phyloP scores from a whole-genome alignment of 139 green algal species.

The Pedinophyceae sp. region DNA sequence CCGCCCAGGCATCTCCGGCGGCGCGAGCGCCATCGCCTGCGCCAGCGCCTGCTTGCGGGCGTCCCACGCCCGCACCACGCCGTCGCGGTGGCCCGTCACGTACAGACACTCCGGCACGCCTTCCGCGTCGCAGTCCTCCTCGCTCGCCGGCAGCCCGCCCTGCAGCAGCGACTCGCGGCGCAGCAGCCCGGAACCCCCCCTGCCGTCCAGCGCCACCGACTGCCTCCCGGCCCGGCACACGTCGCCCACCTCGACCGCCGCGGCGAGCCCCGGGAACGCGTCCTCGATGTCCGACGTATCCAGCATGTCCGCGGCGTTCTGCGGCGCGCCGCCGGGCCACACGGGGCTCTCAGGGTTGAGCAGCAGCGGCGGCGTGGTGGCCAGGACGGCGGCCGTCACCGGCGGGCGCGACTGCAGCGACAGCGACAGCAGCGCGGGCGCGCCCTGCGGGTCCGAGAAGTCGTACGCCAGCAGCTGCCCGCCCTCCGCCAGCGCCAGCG shows the following conservation, averaged over 20 bases:
- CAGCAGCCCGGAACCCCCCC: too few species aligned
- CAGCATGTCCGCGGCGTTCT: too few species aligned
- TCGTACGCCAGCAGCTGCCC: not conserved
- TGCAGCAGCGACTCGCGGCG: not conserved
- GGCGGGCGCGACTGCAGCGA: not conserved
- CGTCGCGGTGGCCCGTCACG: not conserved
- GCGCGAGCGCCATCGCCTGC: not conserved
- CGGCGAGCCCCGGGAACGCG: too few species aligned
- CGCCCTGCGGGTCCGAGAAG: too few species aligned
- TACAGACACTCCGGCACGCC: not conserved
- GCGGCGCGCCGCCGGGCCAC: too few species aligned
- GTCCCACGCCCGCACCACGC: not conserved
- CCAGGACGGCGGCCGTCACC: not conserved
- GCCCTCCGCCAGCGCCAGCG: not conserved
- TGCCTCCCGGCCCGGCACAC: too few species aligned
- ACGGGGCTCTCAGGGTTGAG: not conserved
- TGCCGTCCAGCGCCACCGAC: too few species aligned
- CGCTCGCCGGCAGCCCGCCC: too few species aligned
- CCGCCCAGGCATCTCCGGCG: too few species aligned
- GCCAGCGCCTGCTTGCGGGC: not conserved
- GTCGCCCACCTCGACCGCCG: too few species aligned
- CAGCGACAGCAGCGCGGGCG: not conserved
- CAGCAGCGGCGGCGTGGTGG: not conserved
- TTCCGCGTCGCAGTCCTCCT: not conserved
- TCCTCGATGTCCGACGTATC: too few species aligned